These are phyloP conservation scores for Xylaria curta DNA, from an alignment of 495 filamentous ascomycete species.

Conservation along the genomic window DNA sequence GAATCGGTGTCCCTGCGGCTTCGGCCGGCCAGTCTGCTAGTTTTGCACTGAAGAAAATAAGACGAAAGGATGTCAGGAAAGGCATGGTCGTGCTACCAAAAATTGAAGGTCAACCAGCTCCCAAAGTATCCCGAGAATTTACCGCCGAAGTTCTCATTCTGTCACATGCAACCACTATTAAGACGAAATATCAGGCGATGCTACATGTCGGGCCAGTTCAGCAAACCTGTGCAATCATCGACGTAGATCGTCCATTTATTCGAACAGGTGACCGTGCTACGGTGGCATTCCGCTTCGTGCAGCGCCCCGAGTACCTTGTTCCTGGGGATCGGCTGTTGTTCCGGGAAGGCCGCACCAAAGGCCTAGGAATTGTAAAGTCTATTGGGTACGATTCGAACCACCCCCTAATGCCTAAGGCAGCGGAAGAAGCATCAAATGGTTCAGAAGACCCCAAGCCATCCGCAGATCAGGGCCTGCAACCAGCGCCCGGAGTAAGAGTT, in stretches of 20 bases:
- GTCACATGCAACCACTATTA: constrained; percentile 97
- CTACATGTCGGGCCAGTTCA: constrained; percentile 94
- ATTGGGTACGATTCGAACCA: constrained; percentile 79
- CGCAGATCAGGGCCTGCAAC: constrained; percentile 24
- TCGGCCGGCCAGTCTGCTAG: constrained; percentile 92
- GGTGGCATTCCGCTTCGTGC: constrained; percentile 94
- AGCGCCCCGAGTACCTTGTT: constrained; percentile 91
- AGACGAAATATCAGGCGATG: constrained; percentile 98
- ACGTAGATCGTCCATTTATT: constrained; percentile 95
- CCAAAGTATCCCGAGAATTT: constrained; percentile 90
- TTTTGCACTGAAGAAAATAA: constrained; percentile 84
- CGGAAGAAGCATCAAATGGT: constrained; percentile 31
- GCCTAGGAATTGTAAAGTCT: constrained; percentile 90
- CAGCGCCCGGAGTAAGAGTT: constrained; percentile 19
- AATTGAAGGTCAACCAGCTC: constrained; percentile 66
- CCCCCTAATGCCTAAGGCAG: constrained; percentile 41
- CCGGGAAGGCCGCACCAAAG: constrained; percentile 94
- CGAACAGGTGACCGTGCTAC: constrained; percentile 89
- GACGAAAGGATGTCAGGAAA: constrained; percentile 93
- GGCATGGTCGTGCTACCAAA: constrained; percentile 97
- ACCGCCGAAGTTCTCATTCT: constrained; percentile 95
- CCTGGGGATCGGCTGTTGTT: constrained; percentile 91
- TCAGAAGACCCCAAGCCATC: constrained; percentile 28
- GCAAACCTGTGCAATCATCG: constrained; percentile 96
- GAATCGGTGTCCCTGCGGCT: constrained; percentile 86